These are phyloP conservation scores for Ramaria rubella DNA, from an alignment of 768 basidiomycete species.

Conservation along the genomic window DNA sequence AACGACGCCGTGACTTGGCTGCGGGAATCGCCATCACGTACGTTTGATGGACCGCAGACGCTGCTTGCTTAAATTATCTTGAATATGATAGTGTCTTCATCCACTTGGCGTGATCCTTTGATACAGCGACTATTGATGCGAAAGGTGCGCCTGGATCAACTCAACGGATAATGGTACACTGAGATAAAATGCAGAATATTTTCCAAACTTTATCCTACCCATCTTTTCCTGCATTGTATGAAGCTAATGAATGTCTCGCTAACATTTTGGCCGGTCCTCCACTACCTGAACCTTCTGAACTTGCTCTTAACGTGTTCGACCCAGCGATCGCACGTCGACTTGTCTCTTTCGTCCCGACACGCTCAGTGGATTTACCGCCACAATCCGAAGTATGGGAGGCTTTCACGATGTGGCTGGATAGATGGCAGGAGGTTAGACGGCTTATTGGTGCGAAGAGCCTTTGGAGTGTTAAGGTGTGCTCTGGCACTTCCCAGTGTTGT, in stretches of 20 bases:
- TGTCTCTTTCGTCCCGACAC: constrained; percentile 61
- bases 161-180: not conserved
- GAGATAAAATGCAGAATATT: not conserved
- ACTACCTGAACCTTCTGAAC: constrained; percentile 40
- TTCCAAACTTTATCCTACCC: not conserved
- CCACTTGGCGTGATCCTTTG: constrained; percentile 44
- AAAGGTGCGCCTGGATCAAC: constrained; percentile 35
- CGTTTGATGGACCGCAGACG: not conserved
- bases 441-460: constrained; percentile 6
- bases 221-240: not conserved
- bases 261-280: constrained; percentile 19
- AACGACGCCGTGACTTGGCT: constrained; percentile 63
- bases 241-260: not conserved
- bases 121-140: constrained; percentile 49
- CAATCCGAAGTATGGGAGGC: constrained; percentile 46
- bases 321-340: constrained; percentile 60
- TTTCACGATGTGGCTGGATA: constrained; percentile 44
- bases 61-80: not conserved
- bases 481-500: not conserved
- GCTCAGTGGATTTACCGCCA: constrained; percentile 47
- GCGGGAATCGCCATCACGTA: constrained; percentile 16
- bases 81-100: constrained; percentile 27
- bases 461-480: constrained; percentile 7
- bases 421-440: constrained; percentile 45
- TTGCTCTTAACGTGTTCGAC: constrained; percentile 49